phyloP scores from a whole-genome alignment of 495 filamentous ascomycete genomes.

The Annulohypoxylon stygium region DNA sequence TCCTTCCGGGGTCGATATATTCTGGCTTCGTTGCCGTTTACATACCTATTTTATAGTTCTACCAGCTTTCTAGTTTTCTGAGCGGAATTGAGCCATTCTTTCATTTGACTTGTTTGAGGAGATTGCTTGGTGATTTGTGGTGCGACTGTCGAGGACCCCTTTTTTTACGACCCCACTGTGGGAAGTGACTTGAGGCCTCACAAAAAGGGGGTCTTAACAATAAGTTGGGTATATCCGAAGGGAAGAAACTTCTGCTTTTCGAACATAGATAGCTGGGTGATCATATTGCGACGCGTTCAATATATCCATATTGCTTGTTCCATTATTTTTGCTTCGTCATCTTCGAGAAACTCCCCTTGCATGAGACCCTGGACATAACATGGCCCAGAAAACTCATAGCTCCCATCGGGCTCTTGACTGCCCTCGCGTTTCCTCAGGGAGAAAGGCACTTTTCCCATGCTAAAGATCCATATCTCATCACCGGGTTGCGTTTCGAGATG shows the following conservation, averaged over 20 bases:
- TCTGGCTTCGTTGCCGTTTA: conserved; percentile 26
- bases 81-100: conserved; percentile 31
- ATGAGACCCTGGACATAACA: background rate
- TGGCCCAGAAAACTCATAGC: background rate
- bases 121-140: background rate
- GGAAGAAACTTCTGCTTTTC: too few relatives aligned
- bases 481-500: background rate
- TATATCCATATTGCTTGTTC: background rate
- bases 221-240: too few relatives aligned
- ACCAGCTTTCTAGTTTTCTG: conserved; percentile 25
- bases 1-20: conserved; percentile 29
- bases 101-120: background rate
- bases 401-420: background rate
- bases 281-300: background rate
- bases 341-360: background rate
- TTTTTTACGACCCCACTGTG: background rate
- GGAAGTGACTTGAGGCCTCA: too few relatives aligned
- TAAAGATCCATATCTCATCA: background rate
- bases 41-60: conserved; percentile 33
- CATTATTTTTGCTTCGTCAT: background rate
- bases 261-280: background rate
- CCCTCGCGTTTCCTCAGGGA: background rate
- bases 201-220: too few relatives aligned
- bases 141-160: background rate
- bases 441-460: background rate